Percentiles rank a stretch among this genome's conserved stretches.
Conservation (phyloP, 2,329 filamentous ascomycete species). For the Pseudogymnoascus sp. region DNA sequence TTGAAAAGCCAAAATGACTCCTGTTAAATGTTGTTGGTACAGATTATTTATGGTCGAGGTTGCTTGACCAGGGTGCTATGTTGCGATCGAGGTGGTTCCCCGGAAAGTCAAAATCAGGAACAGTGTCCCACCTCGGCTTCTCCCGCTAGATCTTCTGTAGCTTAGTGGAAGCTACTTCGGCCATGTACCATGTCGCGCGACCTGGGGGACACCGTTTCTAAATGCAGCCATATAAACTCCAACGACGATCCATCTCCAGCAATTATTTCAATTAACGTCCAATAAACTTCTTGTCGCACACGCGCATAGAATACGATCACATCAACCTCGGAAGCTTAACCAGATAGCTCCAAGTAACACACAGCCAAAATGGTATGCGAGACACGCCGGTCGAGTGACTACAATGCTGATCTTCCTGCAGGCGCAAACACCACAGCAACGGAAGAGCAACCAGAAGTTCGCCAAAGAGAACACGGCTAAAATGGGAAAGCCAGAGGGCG, state of each 20-base stretch:
- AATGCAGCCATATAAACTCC: background rate
- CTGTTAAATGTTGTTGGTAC: background rate
- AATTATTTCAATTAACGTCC: background rate
- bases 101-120: constrained; percentile 6
- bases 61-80: constrained; percentile 1
- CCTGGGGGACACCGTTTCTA: constrained; percentile 9
- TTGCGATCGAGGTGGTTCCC: background rate
- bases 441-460: constrained; percentile 72
- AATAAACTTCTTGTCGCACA: background rate
- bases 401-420: constrained; percentile 28
- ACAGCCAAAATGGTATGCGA: constrained; percentile 18
- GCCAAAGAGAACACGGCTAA: constrained; percentile 63
- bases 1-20: background rate
- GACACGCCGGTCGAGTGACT: background rate
- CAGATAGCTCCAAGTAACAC: background rate
- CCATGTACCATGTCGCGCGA: constrained; percentile 6
- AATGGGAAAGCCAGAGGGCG: constrained; percentile 63
- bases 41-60: background rate
- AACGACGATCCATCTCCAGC: constrained; percentile 2
- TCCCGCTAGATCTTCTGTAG: constrained; percentile 1
- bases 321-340: constrained; percentile 6
- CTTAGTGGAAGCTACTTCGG: background rate
- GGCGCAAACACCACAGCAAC: constrained; percentile 80
- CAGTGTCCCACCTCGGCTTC: background rate
- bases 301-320: background rate